Conservation (phyloP, 2,329 filamentous ascomycete genomes). For the Aspergillus neoniger region DNA sequence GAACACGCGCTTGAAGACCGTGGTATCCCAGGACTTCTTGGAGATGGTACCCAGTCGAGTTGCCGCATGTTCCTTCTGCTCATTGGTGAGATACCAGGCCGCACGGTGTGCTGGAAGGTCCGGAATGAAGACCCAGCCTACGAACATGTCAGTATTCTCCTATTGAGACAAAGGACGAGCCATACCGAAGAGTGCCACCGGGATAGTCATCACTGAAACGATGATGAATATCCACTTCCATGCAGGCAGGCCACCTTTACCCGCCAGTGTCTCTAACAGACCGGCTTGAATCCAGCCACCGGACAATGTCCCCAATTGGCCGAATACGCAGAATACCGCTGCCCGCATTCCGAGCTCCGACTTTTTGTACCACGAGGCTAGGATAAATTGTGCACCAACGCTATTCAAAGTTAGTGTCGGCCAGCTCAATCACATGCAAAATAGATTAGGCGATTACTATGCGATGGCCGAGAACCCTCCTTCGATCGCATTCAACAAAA, state of each 20-base stretch:
- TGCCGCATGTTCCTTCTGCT: constrained; percentile 40
- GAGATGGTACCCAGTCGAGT: constrained; percentile 38
- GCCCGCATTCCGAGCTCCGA: constrained; percentile 44
- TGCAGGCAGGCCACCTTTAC: constrained; percentile 40
- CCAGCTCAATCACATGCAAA: not conserved
- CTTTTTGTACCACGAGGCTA: constrained; percentile 49
- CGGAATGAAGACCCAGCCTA: constrained; percentile 50
- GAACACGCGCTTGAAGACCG: constrained; percentile 37
- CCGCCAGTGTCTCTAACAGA: constrained; percentile 40
- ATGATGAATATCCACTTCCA: constrained; percentile 51
- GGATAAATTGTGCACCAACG: constrained; percentile 49
- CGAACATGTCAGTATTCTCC: not conserved
- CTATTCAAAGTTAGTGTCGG: constrained; percentile 16
- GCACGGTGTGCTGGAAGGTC: constrained; percentile 45
- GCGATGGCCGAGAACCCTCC: constrained; percentile 48
- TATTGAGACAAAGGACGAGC: not conserved
- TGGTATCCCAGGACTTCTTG: constrained; percentile 30
- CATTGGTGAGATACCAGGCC: constrained; percentile 43
- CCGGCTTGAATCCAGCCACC: constrained; percentile 51
- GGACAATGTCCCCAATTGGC: constrained; percentile 48
- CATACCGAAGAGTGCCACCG: constrained; percentile 44
- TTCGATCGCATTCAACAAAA: constrained; percentile 49
- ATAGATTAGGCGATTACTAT: constrained; percentile 34
- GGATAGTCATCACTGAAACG: constrained; percentile 46
- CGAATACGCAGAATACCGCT: constrained; percentile 42